Percentiles rank a stretch among this genome's conserved stretches.
These are phyloP conservation scores for Trichoderma sp. DNA, from an alignment of 2,329 filamentous ascomycete species.

Conservation along the genomic window DNA sequence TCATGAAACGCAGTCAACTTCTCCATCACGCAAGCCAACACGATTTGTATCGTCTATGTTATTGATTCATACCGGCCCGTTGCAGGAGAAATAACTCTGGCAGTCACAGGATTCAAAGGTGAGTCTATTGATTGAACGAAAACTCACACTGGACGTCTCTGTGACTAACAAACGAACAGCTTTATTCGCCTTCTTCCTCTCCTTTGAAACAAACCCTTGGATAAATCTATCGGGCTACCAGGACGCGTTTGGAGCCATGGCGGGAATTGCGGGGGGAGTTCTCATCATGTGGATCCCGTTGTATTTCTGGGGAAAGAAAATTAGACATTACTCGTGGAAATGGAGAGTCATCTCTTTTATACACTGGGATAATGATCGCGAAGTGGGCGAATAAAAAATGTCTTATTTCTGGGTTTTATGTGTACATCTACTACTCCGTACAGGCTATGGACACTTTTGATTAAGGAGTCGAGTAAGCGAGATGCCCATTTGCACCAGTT, in stretches of 20 bases:
- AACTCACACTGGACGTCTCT: background rate
- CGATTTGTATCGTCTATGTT: constrained; percentile 54
- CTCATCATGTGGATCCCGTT: constrained; percentile 49
- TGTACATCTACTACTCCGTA: background rate
- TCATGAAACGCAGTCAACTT: constrained; percentile 45
- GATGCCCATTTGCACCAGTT: background rate
- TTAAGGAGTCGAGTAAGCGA: constrained; percentile 16
- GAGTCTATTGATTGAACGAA: constrained; percentile 24
- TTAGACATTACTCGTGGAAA: constrained; percentile 46
- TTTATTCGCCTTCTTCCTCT: constrained; percentile 55
- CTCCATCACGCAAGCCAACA: constrained; percentile 53
- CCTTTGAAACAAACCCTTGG: constrained; percentile 61
- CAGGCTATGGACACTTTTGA: background rate
- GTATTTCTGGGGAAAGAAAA: constrained; percentile 49
- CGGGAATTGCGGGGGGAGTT: constrained; percentile 47
- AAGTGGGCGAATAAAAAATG: constrained; percentile 48
- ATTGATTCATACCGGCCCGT: constrained; percentile 57
- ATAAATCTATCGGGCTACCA: constrained; percentile 48
- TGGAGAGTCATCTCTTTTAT: constrained; percentile 47
- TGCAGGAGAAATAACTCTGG: constrained; percentile 53
- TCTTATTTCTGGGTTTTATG: background rate
- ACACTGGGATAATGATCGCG: constrained; percentile 51
- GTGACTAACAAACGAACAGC: constrained; percentile 33
- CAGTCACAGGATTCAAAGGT: constrained; percentile 55
- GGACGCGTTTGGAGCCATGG: constrained; percentile 55